phyloP scores from a whole-genome alignment of 2,329 filamentous ascomycete genomes.

The Incumbomyces delicatus region DNA sequence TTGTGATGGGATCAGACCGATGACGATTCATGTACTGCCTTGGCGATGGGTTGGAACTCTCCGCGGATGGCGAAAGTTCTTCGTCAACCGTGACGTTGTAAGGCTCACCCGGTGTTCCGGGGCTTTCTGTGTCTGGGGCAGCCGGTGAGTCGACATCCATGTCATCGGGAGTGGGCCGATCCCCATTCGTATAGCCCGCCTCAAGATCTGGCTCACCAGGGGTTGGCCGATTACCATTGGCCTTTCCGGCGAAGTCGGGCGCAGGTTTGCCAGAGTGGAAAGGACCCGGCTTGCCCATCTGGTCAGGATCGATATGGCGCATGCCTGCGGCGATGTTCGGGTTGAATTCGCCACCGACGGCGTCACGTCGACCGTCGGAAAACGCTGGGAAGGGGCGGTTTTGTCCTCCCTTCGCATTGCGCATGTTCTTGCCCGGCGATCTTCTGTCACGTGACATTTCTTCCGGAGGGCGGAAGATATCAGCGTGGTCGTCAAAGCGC shows the following conservation, averaged over 20 bases:
- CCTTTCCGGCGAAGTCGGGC: conserved; percentile 12
- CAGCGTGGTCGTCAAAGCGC: conserved; percentile 25
- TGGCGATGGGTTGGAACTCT: neutral
- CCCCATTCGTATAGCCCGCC: neutral
- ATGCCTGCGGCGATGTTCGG: conserved; percentile 9
- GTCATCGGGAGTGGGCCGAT: conserved; percentile 1
- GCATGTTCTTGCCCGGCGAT: conserved; percentile 16
- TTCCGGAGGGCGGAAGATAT: conserved; percentile 28
- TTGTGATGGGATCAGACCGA: neutral
- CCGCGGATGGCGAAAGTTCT: neutral
- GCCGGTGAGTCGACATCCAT: conserved; percentile 7
- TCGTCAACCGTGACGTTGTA: conserved; percentile 6
- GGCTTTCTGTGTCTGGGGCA: neutral
- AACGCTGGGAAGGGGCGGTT: conserved; percentile 11
- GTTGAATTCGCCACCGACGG: neutral
- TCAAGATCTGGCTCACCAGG: neutral
- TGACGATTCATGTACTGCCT: neutral
- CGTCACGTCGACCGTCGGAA: conserved; percentile 7
- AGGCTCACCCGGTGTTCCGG: neutral
- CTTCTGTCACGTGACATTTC: conserved; percentile 19
- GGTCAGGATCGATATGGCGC: conserved; percentile 5
- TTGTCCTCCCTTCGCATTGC: neutral
- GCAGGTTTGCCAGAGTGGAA: conserved; percentile 17
- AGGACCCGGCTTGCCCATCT: conserved; percentile 9
- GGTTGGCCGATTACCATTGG: neutral